Percentiles rank a stretch among this genome's conserved stretches.
phyloP scores from a whole-genome alignment of 306 rosid genomes.

The Cucurbita argyrosperma region DNA sequence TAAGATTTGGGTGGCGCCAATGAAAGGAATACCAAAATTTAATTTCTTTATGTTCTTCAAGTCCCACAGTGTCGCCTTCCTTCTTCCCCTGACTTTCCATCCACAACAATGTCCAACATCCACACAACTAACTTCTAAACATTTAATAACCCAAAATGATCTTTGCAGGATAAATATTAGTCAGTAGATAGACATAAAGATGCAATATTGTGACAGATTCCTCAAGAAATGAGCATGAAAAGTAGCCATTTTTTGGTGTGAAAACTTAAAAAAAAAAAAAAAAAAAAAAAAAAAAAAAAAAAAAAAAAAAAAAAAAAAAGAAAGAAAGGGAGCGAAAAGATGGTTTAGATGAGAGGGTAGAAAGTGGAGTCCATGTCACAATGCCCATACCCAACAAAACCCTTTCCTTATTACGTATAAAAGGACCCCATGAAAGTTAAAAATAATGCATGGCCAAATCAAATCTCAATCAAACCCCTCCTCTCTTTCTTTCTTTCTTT shows the following conservation, averaged over 20 bases:
- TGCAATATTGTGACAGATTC: background rate
- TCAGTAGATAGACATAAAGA: background rate
- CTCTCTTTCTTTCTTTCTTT: slow-evolving; percentile 11
- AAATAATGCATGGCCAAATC: slow-evolving; percentile 60
- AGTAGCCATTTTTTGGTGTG: background rate
- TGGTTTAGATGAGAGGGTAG: slow-evolving; percentile 3
- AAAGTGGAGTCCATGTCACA: background rate
- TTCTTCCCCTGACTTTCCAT: too few relatives aligned
- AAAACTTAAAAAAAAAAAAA: slow-evolving; percentile 19
- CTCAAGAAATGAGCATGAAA: background rate
- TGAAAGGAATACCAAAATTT: background rate
- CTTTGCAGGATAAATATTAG: background rate
- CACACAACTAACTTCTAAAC: background rate
- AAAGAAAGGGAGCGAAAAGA: slow-evolving; percentile 11
- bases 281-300: slow-evolving; percentile 15
- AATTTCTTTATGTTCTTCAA: too few relatives aligned
- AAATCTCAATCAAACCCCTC: slow-evolving; percentile 15
- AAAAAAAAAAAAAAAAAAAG: slow-evolving; percentile 20
- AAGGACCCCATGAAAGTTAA: slow-evolving; percentile 47
- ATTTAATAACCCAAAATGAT: background rate
- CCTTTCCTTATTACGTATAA: slow-evolving; percentile 30
- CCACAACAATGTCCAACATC: background rate
- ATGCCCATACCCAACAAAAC: background rate
- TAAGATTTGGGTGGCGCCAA: background rate
- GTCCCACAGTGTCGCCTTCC: too few relatives aligned